Base-by-base conservation (phyloP, 768 basidiomycete species). In the Tulasnella sp. region DNA sequence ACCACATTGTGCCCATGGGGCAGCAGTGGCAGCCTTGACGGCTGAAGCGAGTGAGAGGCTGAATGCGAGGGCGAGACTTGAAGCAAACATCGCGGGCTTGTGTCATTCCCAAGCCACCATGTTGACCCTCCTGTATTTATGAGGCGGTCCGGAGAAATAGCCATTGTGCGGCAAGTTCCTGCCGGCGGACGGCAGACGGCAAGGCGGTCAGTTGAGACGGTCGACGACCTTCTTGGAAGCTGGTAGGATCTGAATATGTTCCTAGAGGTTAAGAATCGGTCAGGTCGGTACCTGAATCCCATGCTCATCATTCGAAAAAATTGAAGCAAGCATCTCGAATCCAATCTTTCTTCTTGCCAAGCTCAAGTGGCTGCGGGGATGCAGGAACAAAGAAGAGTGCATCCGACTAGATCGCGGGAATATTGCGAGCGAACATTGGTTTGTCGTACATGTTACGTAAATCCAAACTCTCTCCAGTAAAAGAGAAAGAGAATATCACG, bases 91-190 rank as follows among this genome's bases (percentile, higher is more conserved):
- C 24, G 28, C 28, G 64, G 31, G 31, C 34, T 69, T 54, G 64
- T 69, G 28, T 69, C 64, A 37, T 37, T 69, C 64, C 64, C 64
- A 69, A 69, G 64, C 64, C 54, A 69, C 31, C 64, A 37, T 18
- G 64, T 31, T n/a, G 14, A 8, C 58, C 1, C 31, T 18, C 34
- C 24, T 1, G 64, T 69, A 69, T 69, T 69, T 69, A 69, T 69
- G 28, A 8, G 64, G 12, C n/a, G 54, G n/a, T 12, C 54, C 54
- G 54, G 54, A 54, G 54, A 54, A 54, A 54, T 54, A 14, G 54
- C 12, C 22, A n/a, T 22, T 24, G 24, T 3, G 24, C 54, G 24
- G 2, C 6, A 54, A 11, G 9, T n/a, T n/a, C 24, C 54, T 54
- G 22, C 54, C 54, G 54, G 54, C 54, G 54, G 54, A 12, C 54